phyloP scores from a whole-genome alignment of 768 basidiomycete species.

The Leccinum subgranulosum region DNA sequence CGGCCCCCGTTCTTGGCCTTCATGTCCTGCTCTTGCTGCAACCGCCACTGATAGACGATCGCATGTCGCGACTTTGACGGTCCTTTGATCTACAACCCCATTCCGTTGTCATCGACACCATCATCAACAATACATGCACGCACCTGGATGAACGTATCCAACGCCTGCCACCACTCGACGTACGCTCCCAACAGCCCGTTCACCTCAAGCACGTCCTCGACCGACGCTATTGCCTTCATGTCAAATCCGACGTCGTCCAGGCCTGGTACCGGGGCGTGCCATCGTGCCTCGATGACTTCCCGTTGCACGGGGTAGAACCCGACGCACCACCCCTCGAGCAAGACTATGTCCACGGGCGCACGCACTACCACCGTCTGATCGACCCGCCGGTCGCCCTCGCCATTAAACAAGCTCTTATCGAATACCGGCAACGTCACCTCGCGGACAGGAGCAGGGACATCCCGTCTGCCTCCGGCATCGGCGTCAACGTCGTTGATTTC shows the following conservation, averaged over 20 bases:
- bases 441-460: not conserved
- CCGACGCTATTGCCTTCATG: conserved; percentile 37
- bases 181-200: conserved; percentile 65
- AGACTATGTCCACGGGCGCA: conserved; percentile 69
- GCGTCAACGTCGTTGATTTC: conserved; percentile 30
- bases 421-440: conserved; percentile 67
- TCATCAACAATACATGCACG: conserved; percentile 6
- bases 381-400: conserved; percentile 78
- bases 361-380: conserved; percentile 38
- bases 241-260: conserved; percentile 22
- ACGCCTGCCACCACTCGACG: conserved; percentile 60
- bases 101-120: conserved; percentile 3
- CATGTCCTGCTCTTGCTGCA: conserved; percentile 90
- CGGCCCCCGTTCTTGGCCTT: conserved; percentile 77
- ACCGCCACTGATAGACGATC: conserved; percentile 82
- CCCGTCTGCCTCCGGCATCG: not conserved
- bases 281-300: conserved; percentile 51
- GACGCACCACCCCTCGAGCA: conserved; percentile 96
- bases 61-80: conserved; percentile 35
- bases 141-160: conserved; percentile 80
- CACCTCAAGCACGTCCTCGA: conserved; percentile 56
- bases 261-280: conserved; percentile 34
- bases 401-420: conserved; percentile 79
- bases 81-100: conserved; percentile 35
- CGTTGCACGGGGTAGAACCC: conserved; percentile 70